Evolutionary conservation across 768 basidiomycete genomes (phyloP).

Genomic region (Asterophora lycoperdoides): DNA sequence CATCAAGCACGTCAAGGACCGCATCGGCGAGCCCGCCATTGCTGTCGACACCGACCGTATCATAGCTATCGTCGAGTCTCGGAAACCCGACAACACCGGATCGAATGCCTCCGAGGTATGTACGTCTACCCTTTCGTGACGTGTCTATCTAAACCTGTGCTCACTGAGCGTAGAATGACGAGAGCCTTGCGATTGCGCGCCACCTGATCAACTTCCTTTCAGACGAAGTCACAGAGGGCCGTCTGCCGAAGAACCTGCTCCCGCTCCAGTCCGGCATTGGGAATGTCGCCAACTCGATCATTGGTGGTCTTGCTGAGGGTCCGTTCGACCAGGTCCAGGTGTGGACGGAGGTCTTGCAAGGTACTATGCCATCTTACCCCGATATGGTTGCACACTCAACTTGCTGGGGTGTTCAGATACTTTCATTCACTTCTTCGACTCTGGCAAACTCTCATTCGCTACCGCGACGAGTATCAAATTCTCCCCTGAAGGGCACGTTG

Average conservation of each 20-base stretch:
- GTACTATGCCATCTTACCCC: slow-evolving; percentile 10
- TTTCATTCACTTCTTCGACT: slow-evolving; percentile 44
- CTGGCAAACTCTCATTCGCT: slow-evolving; percentile 41
- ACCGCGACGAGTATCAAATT: slow-evolving; percentile 46
- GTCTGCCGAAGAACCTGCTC: slow-evolving; percentile 38
- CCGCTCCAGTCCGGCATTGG: slow-evolving; percentile 47
- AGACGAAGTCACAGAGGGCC: slow-evolving; percentile 36
- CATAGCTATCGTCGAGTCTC: slow-evolving; percentile 39
- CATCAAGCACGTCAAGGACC: slow-evolving; percentile 39
- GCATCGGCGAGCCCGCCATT: slow-evolving; percentile 42
- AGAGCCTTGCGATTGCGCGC: slow-evolving; percentile 37
- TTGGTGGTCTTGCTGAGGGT: slow-evolving; percentile 44
- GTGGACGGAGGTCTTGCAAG: slow-evolving; percentile 47
- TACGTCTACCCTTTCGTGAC: not conserved
- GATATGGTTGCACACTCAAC: not conserved
- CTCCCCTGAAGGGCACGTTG: slow-evolving; percentile 37
- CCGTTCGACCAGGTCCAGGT: slow-evolving; percentile 47
- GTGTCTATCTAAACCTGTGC: not conserved
- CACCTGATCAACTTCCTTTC: slow-evolving; percentile 44
- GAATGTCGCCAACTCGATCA: slow-evolving; percentile 47
- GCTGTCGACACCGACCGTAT: slow-evolving; percentile 47
- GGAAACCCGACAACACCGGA: slow-evolving; percentile 42
- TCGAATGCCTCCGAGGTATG: slow-evolving; percentile 40
- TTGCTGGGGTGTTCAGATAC: slow-evolving; percentile 27
- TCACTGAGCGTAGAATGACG: slow-evolving; percentile 27